phyloP scores from a whole-genome alignment of 1,284 basidiomycete genomes.

The Trichosporon asahii region DNA sequence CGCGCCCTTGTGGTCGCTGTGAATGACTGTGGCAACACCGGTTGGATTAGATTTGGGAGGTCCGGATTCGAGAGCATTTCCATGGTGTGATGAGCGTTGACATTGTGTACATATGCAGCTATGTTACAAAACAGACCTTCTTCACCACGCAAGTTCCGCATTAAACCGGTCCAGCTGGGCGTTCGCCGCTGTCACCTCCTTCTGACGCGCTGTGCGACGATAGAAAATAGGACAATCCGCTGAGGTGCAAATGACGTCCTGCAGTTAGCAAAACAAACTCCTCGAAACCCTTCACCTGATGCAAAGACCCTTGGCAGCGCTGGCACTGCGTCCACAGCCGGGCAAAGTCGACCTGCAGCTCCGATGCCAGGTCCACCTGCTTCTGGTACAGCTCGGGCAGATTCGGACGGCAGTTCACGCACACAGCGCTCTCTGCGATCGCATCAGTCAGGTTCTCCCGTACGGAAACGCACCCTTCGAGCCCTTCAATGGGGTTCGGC shows the following conservation, averaged over 20 bases:
- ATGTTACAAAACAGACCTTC: neutral
- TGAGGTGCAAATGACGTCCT: slow-evolving; percentile 94
- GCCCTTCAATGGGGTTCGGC: slow-evolving; percentile 75
- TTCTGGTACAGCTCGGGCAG: slow-evolving; percentile 88
- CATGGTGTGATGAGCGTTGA: slow-evolving; percentile 53
- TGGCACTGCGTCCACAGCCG: slow-evolving; percentile 96
- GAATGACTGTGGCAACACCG: slow-evolving; percentile 82
- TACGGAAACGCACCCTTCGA: slow-evolving; percentile 60
- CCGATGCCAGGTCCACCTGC: slow-evolving; percentile 67
- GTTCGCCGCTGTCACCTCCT: slow-evolving; percentile 83
- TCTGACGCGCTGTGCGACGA: slow-evolving; percentile 93
- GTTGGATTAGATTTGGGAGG: slow-evolving; percentile 83
- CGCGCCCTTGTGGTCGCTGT: slow-evolving; percentile 81
- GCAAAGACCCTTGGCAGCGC: slow-evolving; percentile 89
- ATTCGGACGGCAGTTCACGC: slow-evolving; percentile 80
- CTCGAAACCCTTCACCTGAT: slow-evolving; percentile 64
- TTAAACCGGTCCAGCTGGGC: slow-evolving; percentile 77
- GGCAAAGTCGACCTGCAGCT: slow-evolving; percentile 82
- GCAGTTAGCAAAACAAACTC: neutral
- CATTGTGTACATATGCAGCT: slow-evolving; percentile 12
- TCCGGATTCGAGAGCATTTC: slow-evolving; percentile 79
- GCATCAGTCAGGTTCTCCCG: slow-evolving; percentile 16
- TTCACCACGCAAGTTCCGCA: slow-evolving; percentile 48
- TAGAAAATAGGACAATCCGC: slow-evolving; percentile 99
- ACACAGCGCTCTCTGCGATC: slow-evolving; percentile 75